Evolutionary conservation across 2,329 filamentous ascomycete species (phyloP).

Genomic region (Cercospora nicotianae): DNA sequence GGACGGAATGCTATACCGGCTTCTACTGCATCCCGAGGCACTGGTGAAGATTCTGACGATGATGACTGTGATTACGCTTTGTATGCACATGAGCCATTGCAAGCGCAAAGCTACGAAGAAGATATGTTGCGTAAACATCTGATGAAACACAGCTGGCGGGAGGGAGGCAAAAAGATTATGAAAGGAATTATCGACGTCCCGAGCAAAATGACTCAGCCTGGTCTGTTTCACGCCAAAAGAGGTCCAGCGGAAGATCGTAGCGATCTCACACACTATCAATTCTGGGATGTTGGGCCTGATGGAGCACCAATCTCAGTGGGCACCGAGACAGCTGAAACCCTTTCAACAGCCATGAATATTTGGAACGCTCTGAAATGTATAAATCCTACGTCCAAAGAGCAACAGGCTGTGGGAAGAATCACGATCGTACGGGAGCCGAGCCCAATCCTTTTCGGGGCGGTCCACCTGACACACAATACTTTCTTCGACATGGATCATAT

Average conservation of each 20-base stretch:
- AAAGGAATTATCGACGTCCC: conserved; percentile 47
- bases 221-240: conserved; percentile 47
- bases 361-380: conserved; percentile 41
- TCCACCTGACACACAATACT: conserved; percentile 59
- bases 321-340: conserved; percentile 36
- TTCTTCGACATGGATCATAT: conserved; percentile 65
- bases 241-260: conserved; percentile 45
- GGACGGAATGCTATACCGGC: conserved; percentile 19
- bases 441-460: conserved; percentile 59
- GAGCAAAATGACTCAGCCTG: conserved; percentile 45
- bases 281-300: conserved; percentile 57
- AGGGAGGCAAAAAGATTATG: conserved; percentile 45
- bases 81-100: conserved; percentile 45
- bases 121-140: conserved; percentile 50
- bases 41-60: conserved; percentile 41
- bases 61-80: conserved; percentile 42
- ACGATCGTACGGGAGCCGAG: conserved; percentile 62
- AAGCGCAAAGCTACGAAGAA: conserved; percentile 44
- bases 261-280: conserved; percentile 54
- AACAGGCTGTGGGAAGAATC: conserved; percentile 57
- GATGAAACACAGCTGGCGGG: conserved; percentile 45
- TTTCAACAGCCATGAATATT: conserved; percentile 38
- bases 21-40: conserved; percentile 25
- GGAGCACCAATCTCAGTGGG: conserved; percentile 45
- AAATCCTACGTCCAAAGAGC: conserved; percentile 42